A percentile compares a stretch with the other conserved stretches of the same genome.
Evolutionary conservation across 2,329 filamentous ascomycete genomes (phyloP).

Genomic region (Cucurbitaria berberidis): DNA sequence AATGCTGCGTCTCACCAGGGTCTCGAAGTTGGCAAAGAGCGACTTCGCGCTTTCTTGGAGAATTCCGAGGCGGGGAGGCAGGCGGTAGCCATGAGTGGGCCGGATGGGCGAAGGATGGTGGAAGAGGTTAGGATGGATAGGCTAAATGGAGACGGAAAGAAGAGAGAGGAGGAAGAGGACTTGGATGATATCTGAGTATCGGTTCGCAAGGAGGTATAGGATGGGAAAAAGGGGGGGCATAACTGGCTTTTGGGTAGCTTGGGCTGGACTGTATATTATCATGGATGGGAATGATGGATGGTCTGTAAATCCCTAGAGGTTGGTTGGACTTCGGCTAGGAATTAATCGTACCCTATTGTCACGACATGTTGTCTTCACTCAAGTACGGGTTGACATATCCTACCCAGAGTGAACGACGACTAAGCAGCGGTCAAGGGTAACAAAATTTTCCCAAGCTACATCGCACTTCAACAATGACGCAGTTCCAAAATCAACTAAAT

Average conservation of each 20-base stretch:
- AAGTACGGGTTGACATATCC: no score
- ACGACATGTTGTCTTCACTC: neutral
- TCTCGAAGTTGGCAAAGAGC: constrained; percentile 88
- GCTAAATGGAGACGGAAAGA: constrained; percentile 53
- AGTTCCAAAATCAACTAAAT: no score
- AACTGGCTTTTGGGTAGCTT: neutral
- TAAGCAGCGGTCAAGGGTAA: no score
- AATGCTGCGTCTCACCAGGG: constrained; percentile 88
- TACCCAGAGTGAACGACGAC: no score
- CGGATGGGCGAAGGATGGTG: constrained; percentile 19
- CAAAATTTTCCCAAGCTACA: no score
- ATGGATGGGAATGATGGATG: neutral
- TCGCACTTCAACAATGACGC: no score
- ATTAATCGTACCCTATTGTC: neutral
- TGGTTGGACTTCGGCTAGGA: neutral
- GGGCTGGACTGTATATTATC: neutral
- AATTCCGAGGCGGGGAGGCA: constrained; percentile 83
- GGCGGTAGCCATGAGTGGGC: constrained; percentile 72
- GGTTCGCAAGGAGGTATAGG: neutral
- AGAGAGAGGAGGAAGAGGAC: constrained; percentile 41
- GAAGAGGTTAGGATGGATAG: constrained; percentile 46
- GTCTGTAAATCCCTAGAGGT: neutral
- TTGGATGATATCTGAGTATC: constrained; percentile 44
- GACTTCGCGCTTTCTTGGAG: constrained; percentile 87
- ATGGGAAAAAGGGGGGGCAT: neutral